Evolutionary conservation across 1,139 yeast species (phyloP), one percentile per base, ranked within the genome.

Genomic region (Eremothecium coryli): DNA sequence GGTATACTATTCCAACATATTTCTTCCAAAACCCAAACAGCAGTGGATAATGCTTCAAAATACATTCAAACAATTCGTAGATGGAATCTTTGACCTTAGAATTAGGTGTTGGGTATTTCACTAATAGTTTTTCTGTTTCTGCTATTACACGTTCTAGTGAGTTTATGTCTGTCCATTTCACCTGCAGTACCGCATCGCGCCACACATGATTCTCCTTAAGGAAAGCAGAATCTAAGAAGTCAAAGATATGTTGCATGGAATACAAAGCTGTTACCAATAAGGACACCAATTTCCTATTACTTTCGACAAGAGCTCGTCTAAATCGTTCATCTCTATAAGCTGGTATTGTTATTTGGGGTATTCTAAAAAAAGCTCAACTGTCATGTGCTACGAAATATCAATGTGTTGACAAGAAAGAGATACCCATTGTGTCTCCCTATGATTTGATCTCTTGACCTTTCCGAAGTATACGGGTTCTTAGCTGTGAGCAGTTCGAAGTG

Each of bases 1-100:
- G 73, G 42, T 68, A 73, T 37, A 66, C 72, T 3, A 76, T 50
- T 0, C 75, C 63, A 41, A 69, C 70, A 51, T 67, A 76, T 38
- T 66, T 63, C 49, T 70, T 73, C 88, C 90, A 80, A 45, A 70
- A 68, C 4, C 65, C 68, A n/a, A 66, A 62, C 26, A 74, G 57
- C 39, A 71, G 65, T 0, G 88, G 88, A 44, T 68, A 78, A 34
- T 70, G 54, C 0, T 58, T 42, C 18, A 79, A 52, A 4, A 77
- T 50, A 15, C 60, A 60, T 11, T 57, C 57, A 35, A 66, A 63
- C 13, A 66, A 62, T 2, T 37, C 30, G 11, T 52, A 52, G 3
- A 68, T 48, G 5, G 56, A 37, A 0, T 30, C 28, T 39, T 58
- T 61, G 11, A 57, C 50, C 3, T 40, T 36, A 3, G 44, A 49